A percentile compares a stretch with the other conserved stretches of the same genome.
Conservation (phyloP, 306 rosid species). For the Medicago arabica region DNA sequence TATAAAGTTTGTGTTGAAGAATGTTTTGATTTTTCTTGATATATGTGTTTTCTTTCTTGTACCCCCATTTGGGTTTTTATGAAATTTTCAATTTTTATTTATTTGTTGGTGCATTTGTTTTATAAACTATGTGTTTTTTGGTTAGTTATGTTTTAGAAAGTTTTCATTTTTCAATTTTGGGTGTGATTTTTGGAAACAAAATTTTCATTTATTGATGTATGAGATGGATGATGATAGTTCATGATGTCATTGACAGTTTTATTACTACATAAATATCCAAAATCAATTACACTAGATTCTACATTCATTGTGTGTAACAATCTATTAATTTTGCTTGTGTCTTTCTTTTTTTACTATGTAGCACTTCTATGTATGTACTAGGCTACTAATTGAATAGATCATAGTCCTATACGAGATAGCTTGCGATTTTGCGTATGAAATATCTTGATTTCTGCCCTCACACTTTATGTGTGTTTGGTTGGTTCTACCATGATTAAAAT, state of each 20-base stretch:
- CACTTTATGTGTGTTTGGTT: too few relatives aligned
- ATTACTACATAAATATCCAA: background rate
- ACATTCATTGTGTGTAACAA: too few relatives aligned
- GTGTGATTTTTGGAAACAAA: constrained; percentile 8
- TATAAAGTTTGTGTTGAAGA: background rate
- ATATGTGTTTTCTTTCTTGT: too few relatives aligned
- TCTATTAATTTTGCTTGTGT: background rate
- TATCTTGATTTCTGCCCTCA: constrained; percentile 10
- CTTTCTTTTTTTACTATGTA: background rate
- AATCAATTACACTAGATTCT: background rate
- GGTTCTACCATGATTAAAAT: too few relatives aligned
- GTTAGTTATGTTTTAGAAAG: too few relatives aligned
- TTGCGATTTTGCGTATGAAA: background rate
- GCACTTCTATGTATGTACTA: background rate
- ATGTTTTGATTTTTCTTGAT: background rate
- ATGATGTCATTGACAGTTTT: background rate
- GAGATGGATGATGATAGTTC: background rate
- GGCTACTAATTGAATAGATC: background rate
- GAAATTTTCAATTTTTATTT: too few relatives aligned
- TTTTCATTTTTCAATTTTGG: too few relatives aligned
- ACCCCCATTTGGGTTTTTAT: too few relatives aligned
- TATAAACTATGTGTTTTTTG: too few relatives aligned
- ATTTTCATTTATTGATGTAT: constrained; percentile 32
- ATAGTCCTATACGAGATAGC: background rate
- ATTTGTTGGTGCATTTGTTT: too few relatives aligned